A percentile compares a stretch with the other conserved stretches of the same genome.
phyloP scores from a whole-genome alignment of 2,329 filamentous ascomycete genomes.

The Fusarium sp. region DNA sequence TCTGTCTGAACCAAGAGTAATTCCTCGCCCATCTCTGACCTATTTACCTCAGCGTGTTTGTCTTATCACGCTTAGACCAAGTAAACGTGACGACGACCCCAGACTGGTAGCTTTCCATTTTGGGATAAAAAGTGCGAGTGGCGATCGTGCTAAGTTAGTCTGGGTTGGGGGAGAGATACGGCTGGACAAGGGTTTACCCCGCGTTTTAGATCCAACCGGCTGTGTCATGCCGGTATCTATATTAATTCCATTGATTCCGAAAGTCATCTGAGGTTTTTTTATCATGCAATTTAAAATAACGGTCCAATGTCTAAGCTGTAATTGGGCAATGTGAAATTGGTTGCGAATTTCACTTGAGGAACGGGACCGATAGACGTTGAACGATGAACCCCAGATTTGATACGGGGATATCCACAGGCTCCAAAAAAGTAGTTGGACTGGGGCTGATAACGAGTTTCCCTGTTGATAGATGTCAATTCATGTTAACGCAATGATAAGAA shows the following conservation, averaged over 20 bases:
- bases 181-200: neutral
- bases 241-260: neutral
- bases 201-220: neutral
- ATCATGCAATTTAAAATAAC: too few species aligned
- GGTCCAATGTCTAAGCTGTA: fast-evolving
- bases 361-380: neutral
- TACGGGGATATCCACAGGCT: neutral
- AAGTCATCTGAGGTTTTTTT: neutral
- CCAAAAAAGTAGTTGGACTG: neutral
- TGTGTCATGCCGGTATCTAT: neutral
- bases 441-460: neutral
- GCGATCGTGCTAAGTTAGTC: neutral
- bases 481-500: neutral
- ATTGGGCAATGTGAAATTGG: too few species aligned
- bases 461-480: neutral
- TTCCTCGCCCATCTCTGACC: neutral
- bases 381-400: neutral
- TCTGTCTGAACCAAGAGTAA: neutral
- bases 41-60: neutral
- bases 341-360: neutral
- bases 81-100: neutral
- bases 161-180: neutral
- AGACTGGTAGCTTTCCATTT: neutral
- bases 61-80: neutral
- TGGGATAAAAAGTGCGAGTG: constrained; percentile 21